Evolutionary conservation across 106 monocot genomes (phyloP).

Genomic region (Dactylorhiza incarnata): DNA sequence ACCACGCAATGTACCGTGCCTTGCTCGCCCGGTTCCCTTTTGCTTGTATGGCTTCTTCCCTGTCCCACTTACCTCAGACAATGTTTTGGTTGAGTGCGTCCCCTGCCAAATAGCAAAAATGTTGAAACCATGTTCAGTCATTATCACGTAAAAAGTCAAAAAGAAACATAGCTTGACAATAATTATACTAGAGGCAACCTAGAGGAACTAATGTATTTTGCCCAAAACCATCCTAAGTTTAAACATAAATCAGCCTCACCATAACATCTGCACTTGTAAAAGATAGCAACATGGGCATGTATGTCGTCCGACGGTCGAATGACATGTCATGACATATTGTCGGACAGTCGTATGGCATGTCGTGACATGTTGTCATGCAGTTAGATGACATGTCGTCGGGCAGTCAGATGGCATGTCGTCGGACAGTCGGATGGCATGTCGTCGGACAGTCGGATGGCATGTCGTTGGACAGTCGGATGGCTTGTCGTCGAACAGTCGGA

Average conservation of each 20-base stretch:
- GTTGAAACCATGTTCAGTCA: neutral
- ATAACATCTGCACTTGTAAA: neutral
- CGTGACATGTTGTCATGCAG: too few species aligned
- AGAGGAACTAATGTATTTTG: neutral
- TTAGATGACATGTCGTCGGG: too few species aligned
- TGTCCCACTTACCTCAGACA: slow-evolving; percentile 91
- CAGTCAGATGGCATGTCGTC: too few species aligned
- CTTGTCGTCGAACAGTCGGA: too few species aligned
- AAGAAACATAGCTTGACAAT: neutral
- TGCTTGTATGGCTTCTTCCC: slow-evolving; percentile 86
- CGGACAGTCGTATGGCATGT: too few species aligned
- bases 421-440: too few species aligned
- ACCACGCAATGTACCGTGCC: slow-evolving; percentile 88
- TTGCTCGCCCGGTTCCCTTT: slow-evolving; percentile 92
- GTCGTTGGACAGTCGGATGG: too few species aligned
- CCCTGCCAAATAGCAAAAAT: slow-evolving; percentile 40
- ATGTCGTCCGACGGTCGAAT: too few species aligned
- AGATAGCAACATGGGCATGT: too few species aligned
- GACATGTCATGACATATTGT: too few species aligned
- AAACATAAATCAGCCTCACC: neutral
- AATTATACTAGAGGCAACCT: neutral
- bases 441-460: too few species aligned
- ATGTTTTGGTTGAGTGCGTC: slow-evolving; percentile 92
- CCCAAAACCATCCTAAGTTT: neutral
- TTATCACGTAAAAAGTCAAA: neutral